phyloP scores from a whole-genome alignment of 106 monocot species.

The Iris macrosiphon region DNA sequence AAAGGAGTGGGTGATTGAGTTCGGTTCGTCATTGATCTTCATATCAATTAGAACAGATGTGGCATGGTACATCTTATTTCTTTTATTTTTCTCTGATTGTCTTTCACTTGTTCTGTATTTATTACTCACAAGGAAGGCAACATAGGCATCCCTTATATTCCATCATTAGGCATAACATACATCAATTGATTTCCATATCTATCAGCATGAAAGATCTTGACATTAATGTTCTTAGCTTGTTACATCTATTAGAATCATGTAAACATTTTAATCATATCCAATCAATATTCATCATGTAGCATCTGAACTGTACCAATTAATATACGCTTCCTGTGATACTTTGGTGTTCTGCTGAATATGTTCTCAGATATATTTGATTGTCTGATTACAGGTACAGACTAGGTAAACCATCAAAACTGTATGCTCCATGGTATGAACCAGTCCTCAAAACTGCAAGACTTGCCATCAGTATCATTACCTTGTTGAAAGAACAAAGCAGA shows the following conservation, averaged over 20 bases:
- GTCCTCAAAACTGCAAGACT: slow-evolving; percentile 79
- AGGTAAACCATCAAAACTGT: slow-evolving; percentile 72
- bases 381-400: slow-evolving; percentile 70
- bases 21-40: slow-evolving; percentile 84
- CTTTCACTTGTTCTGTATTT: background rate
- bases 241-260: no score
- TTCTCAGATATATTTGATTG: background rate
- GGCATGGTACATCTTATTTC: slow-evolving; percentile 57
- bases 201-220: no score
- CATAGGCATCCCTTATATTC: no score
- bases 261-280: no score
- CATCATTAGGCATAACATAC: no score
- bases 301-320: no score
- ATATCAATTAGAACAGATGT: slow-evolving; percentile 80
- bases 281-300: no score
- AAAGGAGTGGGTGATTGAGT: slow-evolving; percentile 95
- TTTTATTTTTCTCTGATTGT: background rate
- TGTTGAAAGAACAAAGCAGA: slow-evolving; percentile 80
- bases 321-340: no score
- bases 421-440: slow-evolving; percentile 83
- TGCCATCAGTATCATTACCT: slow-evolving; percentile 66
- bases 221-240: no score
- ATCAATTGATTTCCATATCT: no score
- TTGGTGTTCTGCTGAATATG: no score
- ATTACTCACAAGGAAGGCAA: background rate